Evolutionary conservation across 176 grass and related monocot species (phyloP).

Genomic region (Phyllostachys edulis): DNA sequence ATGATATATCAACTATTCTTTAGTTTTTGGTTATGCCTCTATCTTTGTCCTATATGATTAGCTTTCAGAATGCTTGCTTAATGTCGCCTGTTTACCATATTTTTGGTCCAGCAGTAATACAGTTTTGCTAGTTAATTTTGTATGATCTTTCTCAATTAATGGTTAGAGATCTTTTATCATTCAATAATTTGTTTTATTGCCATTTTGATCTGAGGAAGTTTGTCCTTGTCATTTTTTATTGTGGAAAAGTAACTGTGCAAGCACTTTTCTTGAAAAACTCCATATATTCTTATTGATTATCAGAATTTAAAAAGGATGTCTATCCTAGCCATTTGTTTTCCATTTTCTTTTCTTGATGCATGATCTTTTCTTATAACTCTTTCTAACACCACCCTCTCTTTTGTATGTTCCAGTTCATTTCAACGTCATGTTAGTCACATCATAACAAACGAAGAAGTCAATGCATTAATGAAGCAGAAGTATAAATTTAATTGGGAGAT

Average conservation of each 20-base stretch:
- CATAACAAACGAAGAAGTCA: constrained; percentile 52
- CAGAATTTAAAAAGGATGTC: not conserved
- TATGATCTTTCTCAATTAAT: not conserved
- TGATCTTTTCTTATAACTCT: not conserved
- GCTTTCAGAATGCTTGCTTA: constrained; percentile 1
- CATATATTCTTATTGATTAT: not conserved
- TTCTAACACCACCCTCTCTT: not conserved
- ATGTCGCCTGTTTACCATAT: not conserved
- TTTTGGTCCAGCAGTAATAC: not conserved
- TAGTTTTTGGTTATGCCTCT: too few relatives aligned
- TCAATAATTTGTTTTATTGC: not conserved
- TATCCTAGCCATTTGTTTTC: not conserved
- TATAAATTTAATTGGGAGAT: constrained; percentile 68
- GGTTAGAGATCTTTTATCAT: not conserved
- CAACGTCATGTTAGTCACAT: constrained; percentile 47
- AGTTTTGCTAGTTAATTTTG: not conserved
- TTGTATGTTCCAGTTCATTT: constrained; percentile 49
- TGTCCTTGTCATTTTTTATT: not conserved
- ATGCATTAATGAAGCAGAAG: constrained; percentile 37
- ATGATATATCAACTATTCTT: too few relatives aligned
- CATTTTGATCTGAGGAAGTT: not conserved
- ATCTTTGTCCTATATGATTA: not conserved
- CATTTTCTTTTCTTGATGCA: not conserved
- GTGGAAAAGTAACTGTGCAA: not conserved
- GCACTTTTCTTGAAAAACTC: not conserved